Percentiles rank a stretch among this genome's conserved stretches.
Evolutionary conservation across 352 stramenopile species (phyloP).

Genomic region (Globisporangium ultimum): DNA sequence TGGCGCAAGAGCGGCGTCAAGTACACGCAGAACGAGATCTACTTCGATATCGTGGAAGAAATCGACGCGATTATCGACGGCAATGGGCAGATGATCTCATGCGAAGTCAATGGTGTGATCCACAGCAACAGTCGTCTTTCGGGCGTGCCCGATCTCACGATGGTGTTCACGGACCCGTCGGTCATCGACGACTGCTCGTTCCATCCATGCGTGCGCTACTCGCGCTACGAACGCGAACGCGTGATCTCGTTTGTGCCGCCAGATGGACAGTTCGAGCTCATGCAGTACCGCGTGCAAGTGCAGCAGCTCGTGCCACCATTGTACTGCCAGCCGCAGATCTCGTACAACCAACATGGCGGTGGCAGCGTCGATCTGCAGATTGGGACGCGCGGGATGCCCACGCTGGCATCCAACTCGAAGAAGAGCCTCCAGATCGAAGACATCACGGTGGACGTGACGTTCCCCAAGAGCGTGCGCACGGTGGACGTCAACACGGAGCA

Average conservation of each 20-base stretch:
- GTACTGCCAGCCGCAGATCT: slow-evolving; percentile 87
- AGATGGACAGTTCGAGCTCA: slow-evolving; percentile 96
- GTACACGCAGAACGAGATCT: slow-evolving; percentile 98
- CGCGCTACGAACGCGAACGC: slow-evolving; percentile 93
- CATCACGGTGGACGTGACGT: slow-evolving; percentile 94
- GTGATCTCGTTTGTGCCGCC: slow-evolving; percentile 98
- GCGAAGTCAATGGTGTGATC: slow-evolving; percentile 94
- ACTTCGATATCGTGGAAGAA: slow-evolving; percentile 98
- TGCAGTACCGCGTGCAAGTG: slow-evolving; percentile 85
- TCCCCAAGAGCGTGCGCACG: slow-evolving; percentile 94
- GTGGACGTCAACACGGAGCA: slow-evolving; percentile 92
- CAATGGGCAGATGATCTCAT: slow-evolving; percentile 90
- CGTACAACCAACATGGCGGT: slow-evolving; percentile 69
- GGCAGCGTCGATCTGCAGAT: slow-evolving; percentile 75
- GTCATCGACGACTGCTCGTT: slow-evolving; percentile 98
- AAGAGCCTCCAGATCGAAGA: slow-evolving; percentile 86
- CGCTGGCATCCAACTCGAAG: slow-evolving; percentile 76
- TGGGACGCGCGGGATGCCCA: slow-evolving; percentile 69
- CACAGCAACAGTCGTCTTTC: slow-evolving; percentile 94
- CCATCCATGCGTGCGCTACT: slow-evolving; percentile 97
- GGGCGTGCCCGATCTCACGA: slow-evolving; percentile 95
- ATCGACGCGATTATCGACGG: slow-evolving; percentile 96
- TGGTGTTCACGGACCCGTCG: slow-evolving; percentile 95
- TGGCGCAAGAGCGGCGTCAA: slow-evolving; percentile 96
- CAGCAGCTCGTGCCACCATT: slow-evolving; percentile 84